Evolutionary conservation across 345 rosid genomes (phyloP), one percentile per base, ranked within the genome.

Genomic region (Linum tenue): DNA sequence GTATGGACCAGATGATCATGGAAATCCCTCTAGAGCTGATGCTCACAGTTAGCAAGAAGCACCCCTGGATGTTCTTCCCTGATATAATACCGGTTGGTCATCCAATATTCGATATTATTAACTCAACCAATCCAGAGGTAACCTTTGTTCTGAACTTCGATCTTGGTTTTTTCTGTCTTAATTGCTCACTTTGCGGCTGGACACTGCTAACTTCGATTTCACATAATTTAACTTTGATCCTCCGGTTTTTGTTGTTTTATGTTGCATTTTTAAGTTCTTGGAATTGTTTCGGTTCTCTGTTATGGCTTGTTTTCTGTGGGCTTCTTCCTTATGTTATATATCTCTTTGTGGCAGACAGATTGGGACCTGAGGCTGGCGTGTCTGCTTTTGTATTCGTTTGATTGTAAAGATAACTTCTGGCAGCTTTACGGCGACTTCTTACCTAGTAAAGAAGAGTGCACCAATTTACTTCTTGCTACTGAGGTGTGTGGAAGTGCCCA

Each of bases 21-120:
- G 97, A 92, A 84, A 90, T 92, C 77, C 98, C 98, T 37, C 64
- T 86, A 51, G 97, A 92, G 74, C 73, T 88, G 80, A 90, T 92
- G 96, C 70, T 92, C 57, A 92, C 97, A 15, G 74, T 92, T 59
- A 86, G 98, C 69, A 77, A 90, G 69, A 86, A 90, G 77, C 87
- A 67, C 41, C 96, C 98, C 36, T 92, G 96, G 98, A 90, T 90
- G 98, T 92, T 92, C 80, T 92, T 92, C 76, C 98, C 98, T 0
- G 96, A 92, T 73, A 78, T 83, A 72, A 79, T 92, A 7, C 98
- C 97, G 1, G 60, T 92, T 15, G 97, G 97, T 69, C 98, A 92
- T 81, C 97, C 95, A 4, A 92, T 92, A 72, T 92, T 92, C 68
- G 97, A 88, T 77, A 85, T 90, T 59, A 86, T 88, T 60, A 90